phyloP scores from a whole-genome alignment of 768 basidiomycete genomes.

The Termitomyces sp. region DNA sequence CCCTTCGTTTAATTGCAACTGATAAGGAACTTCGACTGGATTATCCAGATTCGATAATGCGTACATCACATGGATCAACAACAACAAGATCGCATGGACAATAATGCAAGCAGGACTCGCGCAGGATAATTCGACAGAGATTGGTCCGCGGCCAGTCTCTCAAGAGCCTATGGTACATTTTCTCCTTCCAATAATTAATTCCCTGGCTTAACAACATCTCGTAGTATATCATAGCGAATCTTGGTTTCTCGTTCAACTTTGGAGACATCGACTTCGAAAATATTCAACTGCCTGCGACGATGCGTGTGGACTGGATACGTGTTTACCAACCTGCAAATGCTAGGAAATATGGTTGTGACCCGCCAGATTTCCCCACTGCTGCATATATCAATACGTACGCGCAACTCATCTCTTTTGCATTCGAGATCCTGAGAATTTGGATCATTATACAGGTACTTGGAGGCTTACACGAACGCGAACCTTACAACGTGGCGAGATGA shows the following conservation, averaged over 20 bases:
- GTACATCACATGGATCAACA: constrained; percentile 63
- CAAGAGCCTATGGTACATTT: constrained; percentile 64
- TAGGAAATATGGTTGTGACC: constrained; percentile 64
- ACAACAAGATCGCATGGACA: constrained; percentile 49
- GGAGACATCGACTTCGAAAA: constrained; percentile 57
- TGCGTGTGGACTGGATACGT: constrained; percentile 80
- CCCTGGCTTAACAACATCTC: not conserved
- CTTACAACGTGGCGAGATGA: constrained; percentile 33
- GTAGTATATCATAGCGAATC: constrained; percentile 66
- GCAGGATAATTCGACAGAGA: constrained; percentile 45
- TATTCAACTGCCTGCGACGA: constrained; percentile 49
- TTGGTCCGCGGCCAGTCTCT: constrained; percentile 54
- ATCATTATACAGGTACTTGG: constrained; percentile 24
- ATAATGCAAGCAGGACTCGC: constrained; percentile 42
- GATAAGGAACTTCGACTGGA: not conserved
- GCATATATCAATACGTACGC: constrained; percentile 70
- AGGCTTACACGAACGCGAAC: constrained; percentile 38
- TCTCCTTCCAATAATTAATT: constrained; percentile 10
- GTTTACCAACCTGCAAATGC: constrained; percentile 57
- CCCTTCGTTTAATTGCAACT: constrained; percentile 18
- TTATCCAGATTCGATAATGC: constrained; percentile 31
- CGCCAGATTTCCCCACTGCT: constrained; percentile 64
- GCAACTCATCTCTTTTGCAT: not conserved
- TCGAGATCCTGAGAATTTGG: not conserved
- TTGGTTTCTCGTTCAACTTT: constrained; percentile 68